phyloP scores from a whole-genome alignment of 2,329 filamentous ascomycete species.

The Aspergillus pseudonomiae region DNA sequence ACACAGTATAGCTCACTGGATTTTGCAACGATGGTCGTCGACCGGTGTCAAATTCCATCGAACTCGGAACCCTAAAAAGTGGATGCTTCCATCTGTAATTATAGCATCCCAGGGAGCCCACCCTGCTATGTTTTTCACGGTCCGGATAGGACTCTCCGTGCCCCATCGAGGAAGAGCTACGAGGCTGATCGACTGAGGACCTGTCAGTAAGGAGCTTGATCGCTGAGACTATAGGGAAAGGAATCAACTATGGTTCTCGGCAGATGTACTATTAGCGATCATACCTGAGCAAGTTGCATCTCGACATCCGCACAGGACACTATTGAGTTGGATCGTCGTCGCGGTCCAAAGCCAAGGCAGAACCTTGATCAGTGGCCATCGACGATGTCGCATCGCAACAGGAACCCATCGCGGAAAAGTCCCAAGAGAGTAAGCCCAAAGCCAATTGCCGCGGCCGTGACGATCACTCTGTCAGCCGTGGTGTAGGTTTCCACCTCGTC shows the following conservation, averaged over 20 bases:
- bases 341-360: neutral
- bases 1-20: neutral
- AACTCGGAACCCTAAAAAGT: neutral
- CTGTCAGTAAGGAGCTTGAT: neutral
- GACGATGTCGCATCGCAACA: neutral
- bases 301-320: neutral
- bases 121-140: neutral
- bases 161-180: neutral
- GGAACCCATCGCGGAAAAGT: neutral
- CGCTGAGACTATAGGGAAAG: neutral
- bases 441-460: neutral
- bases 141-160: neutral
- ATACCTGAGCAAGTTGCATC: neutral
- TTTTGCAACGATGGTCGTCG: neutral
- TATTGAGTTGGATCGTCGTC: neutral
- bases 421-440: neutral
- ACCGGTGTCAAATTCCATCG: slow-evolving; percentile 2
- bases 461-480: neutral
- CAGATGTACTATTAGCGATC: neutral
- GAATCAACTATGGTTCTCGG: neutral
- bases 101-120: neutral
- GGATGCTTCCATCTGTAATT: neutral
- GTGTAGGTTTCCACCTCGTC: neutral
- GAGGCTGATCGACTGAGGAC: neutral
- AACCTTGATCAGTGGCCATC: neutral